phyloP scores from a whole-genome alignment of 1,284 basidiomycete species.

The Fistulina hepatica region DNA sequence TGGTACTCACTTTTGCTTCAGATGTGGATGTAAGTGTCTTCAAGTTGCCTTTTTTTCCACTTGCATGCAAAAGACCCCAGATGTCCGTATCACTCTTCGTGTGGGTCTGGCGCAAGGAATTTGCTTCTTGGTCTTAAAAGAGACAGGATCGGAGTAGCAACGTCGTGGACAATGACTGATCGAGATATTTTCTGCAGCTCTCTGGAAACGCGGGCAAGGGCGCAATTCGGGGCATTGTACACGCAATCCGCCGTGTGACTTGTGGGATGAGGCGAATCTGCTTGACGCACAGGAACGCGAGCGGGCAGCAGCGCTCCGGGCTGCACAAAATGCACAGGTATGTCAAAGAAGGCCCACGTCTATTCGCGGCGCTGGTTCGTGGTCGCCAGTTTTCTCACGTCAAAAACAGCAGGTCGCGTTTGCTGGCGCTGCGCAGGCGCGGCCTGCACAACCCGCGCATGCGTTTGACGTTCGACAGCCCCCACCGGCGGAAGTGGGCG shows the following conservation, averaged over 20 bases:
- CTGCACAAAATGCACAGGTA: too few species aligned
- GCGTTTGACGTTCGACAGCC: too few species aligned
- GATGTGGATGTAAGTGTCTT: conserved; percentile 8
- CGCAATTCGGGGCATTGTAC: conserved; percentile 19
- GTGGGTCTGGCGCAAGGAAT: too few species aligned
- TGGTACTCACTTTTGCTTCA: conserved; percentile 14
- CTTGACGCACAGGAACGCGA: conserved; percentile 26
- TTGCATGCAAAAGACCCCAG: conserved; percentile 35
- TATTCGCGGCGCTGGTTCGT: too few species aligned
- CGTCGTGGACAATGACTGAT: neutral
- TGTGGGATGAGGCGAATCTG: conserved; percentile 32
- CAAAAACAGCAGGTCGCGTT: too few species aligned
- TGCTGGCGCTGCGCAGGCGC: too few species aligned
- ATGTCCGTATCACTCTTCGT: too few species aligned
- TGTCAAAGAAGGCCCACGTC: too few species aligned
- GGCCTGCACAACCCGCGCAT: too few species aligned
- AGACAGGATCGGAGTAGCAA: too few species aligned
- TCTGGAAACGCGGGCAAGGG: conserved; percentile 13
- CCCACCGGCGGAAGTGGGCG: too few species aligned
- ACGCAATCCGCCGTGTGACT: conserved; percentile 26
- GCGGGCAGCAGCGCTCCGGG: conserved; percentile 7
- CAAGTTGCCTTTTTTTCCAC: conserved; percentile 29
- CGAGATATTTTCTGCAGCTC: conserved; percentile 14
- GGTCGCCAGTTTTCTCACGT: too few species aligned
- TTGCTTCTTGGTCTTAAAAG: conserved; percentile 28